Evolutionary conservation across 2,329 filamentous ascomycete genomes (phyloP).

Genomic region (Akanthomyces dipterigenus): DNA sequence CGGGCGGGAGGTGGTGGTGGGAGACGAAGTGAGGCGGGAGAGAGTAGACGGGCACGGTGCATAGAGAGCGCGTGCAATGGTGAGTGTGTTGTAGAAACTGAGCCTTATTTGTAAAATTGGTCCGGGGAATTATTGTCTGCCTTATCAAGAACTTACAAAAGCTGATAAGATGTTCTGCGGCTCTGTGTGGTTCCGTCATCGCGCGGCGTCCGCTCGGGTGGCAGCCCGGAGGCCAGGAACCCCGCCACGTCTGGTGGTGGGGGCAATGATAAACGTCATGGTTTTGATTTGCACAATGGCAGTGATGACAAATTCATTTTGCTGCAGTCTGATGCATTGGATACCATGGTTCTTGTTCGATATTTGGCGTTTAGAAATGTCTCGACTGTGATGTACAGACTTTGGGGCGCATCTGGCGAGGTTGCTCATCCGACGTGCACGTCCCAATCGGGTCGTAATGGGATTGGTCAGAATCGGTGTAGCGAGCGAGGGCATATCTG

Average conservation of each 20-base stretch:
- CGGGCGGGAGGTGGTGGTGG: background rate
- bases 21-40: background rate
- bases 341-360: too few species aligned
- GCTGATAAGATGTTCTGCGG: background rate
- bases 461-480: background rate
- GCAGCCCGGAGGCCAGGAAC: background rate
- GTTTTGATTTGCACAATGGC: background rate
- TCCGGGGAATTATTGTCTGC: background rate
- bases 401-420: background rate
- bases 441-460: background rate
- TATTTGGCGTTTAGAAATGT: background rate
- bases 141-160: conserved; percentile 7
- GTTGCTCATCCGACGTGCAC: background rate
- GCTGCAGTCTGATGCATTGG: background rate
- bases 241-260: background rate
- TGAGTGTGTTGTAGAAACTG: background rate
- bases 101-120: too few species aligned
- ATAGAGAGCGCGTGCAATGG: background rate
- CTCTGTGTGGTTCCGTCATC: background rate
- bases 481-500: background rate
- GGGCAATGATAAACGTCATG: background rate
- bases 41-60: background rate
- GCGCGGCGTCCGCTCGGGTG: background rate
- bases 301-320: background rate
- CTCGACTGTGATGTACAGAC: background rate